Evolutionary conservation across 1,284 basidiomycete genomes (phyloP).

Genomic region (Porogramme epimiltina): DNA sequence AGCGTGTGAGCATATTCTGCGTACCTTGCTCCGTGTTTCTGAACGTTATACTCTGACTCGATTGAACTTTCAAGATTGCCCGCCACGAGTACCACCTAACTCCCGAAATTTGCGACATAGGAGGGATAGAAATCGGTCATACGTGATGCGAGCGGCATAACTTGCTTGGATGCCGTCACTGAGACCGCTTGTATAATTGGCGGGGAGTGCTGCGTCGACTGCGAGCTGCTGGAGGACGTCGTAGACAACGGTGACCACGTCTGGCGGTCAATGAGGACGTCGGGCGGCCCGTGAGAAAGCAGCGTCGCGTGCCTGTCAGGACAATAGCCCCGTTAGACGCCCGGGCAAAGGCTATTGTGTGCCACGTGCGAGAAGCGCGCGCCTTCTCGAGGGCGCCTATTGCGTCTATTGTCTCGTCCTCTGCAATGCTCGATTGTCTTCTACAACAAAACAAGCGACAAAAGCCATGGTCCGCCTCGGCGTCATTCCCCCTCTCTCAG

Average conservation of each 20-base stretch:
- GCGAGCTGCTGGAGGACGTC: no score
- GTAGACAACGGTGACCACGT: background rate
- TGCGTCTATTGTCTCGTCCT: constrained; percentile 13
- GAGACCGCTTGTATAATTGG: no score
- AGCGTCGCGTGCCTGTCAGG: constrained; percentile 11
- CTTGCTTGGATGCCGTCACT: no score
- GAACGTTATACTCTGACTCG: no score
- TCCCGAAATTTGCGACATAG: no score
- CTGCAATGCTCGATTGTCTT: constrained; percentile 21
- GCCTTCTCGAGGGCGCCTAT: constrained; percentile 19
- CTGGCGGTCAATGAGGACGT: constrained; percentile 2
- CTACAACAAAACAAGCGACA: constrained; percentile 29
- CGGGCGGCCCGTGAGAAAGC: constrained; percentile 13
- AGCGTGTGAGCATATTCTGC: no score
- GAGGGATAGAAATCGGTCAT: no score
- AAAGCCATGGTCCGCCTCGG: constrained; percentile 31
- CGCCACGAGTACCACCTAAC: no score
- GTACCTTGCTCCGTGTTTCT: no score
- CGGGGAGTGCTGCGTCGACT: no score
- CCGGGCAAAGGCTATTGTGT: constrained; percentile 15
- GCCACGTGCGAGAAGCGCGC: constrained; percentile 19
- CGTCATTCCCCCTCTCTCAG: constrained; percentile 10
- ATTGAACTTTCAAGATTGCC: no score
- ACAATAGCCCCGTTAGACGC: constrained; percentile 17
- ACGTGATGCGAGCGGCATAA: no score